phyloP scores from a whole-genome alignment of 1,284 basidiomycete species.

The Malassezia yamatoensis region DNA sequence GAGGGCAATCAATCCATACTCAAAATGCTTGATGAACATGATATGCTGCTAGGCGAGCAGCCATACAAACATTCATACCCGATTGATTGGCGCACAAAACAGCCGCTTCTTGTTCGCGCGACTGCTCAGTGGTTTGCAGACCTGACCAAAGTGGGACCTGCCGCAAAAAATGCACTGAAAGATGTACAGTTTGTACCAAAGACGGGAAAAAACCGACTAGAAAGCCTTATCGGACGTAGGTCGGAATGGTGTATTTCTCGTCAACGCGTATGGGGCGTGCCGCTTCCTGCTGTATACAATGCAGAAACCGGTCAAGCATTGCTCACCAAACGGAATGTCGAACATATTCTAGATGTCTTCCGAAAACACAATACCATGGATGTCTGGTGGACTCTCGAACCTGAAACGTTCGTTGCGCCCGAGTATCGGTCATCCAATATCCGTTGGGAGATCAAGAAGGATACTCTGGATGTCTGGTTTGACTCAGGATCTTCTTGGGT shows the following conservation, averaged over 20 bases:
- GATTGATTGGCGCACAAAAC: slow-evolving; percentile 91
- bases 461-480: slow-evolving; percentile 99
- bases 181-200: slow-evolving; percentile 67
- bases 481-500: slow-evolving; percentile 95
- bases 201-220: slow-evolving; percentile 55
- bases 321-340: slow-evolving; percentile 61
- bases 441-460: slow-evolving; percentile 42
- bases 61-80: slow-evolving; percentile 79
- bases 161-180: slow-evolving; percentile 63
- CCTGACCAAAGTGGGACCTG: slow-evolving; percentile 68
- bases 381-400: slow-evolving; percentile 83
- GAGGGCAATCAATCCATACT: slow-evolving; percentile 64
- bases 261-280: slow-evolving; percentile 94
- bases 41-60: slow-evolving; percentile 58
- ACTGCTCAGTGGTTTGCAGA: slow-evolving; percentile 98
- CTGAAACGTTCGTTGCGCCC: slow-evolving; percentile 61
- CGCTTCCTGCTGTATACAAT: slow-evolving; percentile 80
- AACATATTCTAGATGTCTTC: slow-evolving; percentile 68
- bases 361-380: slow-evolving; percentile 60
- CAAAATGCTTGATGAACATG: slow-evolving; percentile 50
- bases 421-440: slow-evolving; percentile 44
- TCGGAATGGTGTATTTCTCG: slow-evolving; percentile 99
- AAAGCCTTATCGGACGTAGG: slow-evolving; percentile 71
- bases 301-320: slow-evolving; percentile 56
- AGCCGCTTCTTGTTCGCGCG: slow-evolving; percentile 83